A percentile compares a stretch with the other conserved stretches of the same genome.
phyloP scores from a whole-genome alignment of 768 basidiomycete genomes.

The Amanita polypyramis region DNA sequence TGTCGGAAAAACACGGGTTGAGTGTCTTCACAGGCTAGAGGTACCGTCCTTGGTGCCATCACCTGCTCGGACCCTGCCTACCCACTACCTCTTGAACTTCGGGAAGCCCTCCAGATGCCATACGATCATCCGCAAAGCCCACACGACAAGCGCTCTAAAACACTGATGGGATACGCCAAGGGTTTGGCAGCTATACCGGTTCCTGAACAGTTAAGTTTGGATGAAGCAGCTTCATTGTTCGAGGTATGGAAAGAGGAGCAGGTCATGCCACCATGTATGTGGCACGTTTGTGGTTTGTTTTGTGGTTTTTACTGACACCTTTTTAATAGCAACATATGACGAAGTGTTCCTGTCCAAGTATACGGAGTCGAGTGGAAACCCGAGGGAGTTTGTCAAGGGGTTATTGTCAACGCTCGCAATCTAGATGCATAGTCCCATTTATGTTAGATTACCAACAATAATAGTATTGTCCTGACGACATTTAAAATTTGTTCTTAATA shows the following conservation, averaged over 20 bases:
- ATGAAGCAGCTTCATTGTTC: constrained; percentile 68
- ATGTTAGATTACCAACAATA: too few species aligned
- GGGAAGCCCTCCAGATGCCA: constrained; percentile 44
- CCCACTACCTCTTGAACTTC: constrained; percentile 51
- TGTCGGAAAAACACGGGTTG: neutral
- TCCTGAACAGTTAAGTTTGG: constrained; percentile 46
- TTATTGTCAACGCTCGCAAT: constrained; percentile 25
- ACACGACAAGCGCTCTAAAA: constrained; percentile 43
- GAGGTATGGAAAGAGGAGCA: constrained; percentile 64
- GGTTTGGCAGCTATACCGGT: constrained; percentile 31
- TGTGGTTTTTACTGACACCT: constrained; percentile 2
- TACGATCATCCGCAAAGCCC: constrained; percentile 34
- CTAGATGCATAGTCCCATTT: too few species aligned
- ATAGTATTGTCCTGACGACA: too few species aligned
- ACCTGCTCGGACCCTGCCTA: constrained; percentile 51
- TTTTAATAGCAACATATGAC: constrained; percentile 33
- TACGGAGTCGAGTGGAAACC: constrained; percentile 67
- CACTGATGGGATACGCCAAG: constrained; percentile 39
- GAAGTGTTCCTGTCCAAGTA: constrained; percentile 74
- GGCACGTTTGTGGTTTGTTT: neutral
- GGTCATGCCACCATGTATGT: constrained; percentile 42
- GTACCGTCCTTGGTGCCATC: constrained; percentile 64
- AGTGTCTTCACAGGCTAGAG: constrained; percentile 38
- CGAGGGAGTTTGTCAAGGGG: constrained; percentile 70
- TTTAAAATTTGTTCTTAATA: too few species aligned